phyloP scores from a whole-genome alignment of 805 yeast species.

The Soucietia sequanensis region DNA sequence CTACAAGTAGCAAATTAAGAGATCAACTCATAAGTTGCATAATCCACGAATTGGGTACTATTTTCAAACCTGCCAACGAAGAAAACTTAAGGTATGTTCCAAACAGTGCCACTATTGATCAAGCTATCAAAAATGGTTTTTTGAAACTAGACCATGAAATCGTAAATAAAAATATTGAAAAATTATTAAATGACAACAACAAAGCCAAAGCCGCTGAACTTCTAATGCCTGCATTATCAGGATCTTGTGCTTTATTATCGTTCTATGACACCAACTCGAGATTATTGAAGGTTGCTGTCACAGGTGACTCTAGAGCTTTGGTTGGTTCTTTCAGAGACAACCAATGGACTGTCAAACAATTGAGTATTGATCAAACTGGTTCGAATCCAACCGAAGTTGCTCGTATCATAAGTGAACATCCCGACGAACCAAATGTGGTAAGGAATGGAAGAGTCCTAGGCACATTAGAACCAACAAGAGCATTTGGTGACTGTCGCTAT shows the following conservation, averaged over 20 bases:
- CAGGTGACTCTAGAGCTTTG: constrained; percentile 95
- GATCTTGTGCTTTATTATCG: constrained; percentile 88
- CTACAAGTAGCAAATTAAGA: constrained; percentile 81
- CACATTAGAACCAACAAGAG: constrained; percentile 89
- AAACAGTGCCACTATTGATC: constrained; percentile 65
- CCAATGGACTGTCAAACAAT: constrained; percentile 83
- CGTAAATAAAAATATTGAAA: constrained; percentile 70
- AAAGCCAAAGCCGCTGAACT: constrained; percentile 69
- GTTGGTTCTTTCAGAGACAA: constrained; percentile 71
- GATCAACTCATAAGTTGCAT: constrained; percentile 76
- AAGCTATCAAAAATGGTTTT: constrained; percentile 80
- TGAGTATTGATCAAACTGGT: constrained; percentile 93
- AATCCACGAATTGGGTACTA: constrained; percentile 69
- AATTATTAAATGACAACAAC: constrained; percentile 64
- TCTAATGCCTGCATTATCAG: constrained; percentile 90
- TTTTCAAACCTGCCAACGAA: constrained; percentile 55
- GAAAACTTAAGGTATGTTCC: constrained; percentile 59
- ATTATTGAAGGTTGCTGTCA: constrained; percentile 81
- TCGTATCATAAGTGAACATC: constrained; percentile 83
- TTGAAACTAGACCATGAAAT: constrained; percentile 81
- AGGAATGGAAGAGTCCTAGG: constrained; percentile 90
- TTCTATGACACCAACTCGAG: constrained; percentile 78
- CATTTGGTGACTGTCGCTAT: constrained; percentile 96
- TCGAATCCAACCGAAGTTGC: constrained; percentile 84
- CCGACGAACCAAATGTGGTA: constrained; percentile 81